phyloP scores from a whole-genome alignment of 108 stramenopile genomes.

The Nitzschia sp. region DNA sequence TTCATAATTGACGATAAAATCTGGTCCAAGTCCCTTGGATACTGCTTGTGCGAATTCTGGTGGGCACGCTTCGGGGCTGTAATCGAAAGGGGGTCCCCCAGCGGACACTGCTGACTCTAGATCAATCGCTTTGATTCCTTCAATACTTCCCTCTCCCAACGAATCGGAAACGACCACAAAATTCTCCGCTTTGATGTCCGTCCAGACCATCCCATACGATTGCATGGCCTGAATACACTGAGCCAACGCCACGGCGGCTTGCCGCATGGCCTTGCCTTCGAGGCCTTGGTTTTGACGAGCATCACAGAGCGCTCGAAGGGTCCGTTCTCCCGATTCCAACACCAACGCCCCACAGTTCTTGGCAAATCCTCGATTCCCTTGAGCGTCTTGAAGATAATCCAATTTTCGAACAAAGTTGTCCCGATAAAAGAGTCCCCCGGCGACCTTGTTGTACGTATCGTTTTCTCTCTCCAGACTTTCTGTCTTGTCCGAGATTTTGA shows the following conservation, averaged over 20 bases:
- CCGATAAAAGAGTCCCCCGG: neutral
- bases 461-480: constrained; percentile 74
- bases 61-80: constrained; percentile 87
- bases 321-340: constrained; percentile 71
- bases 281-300: constrained; percentile 8
- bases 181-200: constrained; percentile 88
- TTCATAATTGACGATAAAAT: constrained; percentile 66
- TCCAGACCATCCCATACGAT: constrained; percentile 74
- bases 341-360: constrained; percentile 50
- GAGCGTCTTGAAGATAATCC: constrained; percentile 20
- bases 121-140: constrained; percentile 69
- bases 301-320: constrained; percentile 3
- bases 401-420: constrained; percentile 9
- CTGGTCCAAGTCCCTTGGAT: constrained; percentile 54
- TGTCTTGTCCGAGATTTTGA: constrained; percentile 44
- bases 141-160: constrained; percentile 8
- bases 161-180: constrained; percentile 52
- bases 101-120: constrained; percentile 79
- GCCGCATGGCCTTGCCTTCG: constrained; percentile 9
- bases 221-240: constrained; percentile 72
- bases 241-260: constrained; percentile 39
- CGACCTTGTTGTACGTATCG: constrained; percentile 58
- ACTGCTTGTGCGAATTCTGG: constrained; percentile 83
- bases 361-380: neutral
- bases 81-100: constrained; percentile 72